Evolutionary conservation across 2,329 filamentous ascomycete genomes (phyloP).

Genomic region (Phialophora chinensis): DNA sequence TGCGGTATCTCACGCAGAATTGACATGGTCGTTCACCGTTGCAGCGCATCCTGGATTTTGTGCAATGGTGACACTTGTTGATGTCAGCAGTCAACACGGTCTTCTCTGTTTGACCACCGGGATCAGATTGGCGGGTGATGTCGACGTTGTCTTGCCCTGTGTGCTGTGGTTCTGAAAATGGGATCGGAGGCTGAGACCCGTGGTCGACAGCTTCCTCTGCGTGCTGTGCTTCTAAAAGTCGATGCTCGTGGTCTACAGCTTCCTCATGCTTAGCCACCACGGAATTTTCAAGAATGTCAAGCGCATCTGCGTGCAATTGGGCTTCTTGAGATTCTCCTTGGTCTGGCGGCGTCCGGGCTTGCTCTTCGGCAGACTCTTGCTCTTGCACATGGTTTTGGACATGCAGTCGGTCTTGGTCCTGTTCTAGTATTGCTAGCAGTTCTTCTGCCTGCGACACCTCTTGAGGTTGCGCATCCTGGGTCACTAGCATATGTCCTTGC

Average conservation of each 20-base stretch:
- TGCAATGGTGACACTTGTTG: slow-evolving; percentile 1
- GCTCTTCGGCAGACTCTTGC: not conserved
- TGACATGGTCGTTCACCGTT: slow-evolving; percentile 3
- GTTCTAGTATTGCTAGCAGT: not conserved
- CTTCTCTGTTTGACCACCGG: not conserved
- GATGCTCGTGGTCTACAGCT: not conserved
- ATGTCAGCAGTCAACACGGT: not conserved
- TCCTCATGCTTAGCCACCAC: not conserved
- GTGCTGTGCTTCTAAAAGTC: not conserved
- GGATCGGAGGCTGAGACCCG: not conserved
- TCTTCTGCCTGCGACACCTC: not conserved
- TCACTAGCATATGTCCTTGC: not conserved
- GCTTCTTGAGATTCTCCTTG: not conserved
- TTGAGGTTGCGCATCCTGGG: not conserved
- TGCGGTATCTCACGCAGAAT: not conserved
- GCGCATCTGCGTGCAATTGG: not conserved
- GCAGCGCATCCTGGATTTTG: not conserved
- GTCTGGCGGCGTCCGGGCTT: not conserved
- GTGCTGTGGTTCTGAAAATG: not conserved
- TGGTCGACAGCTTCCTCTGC: not conserved
- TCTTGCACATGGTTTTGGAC: not conserved
- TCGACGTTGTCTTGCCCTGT: not conserved
- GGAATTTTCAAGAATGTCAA: not conserved
- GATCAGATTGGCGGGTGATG: not conserved
- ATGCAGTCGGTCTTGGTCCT: not conserved